Percentiles rank a stretch among this genome's conserved stretches.
Conservation (phyloP, 768 basidiomycete species). For the Paxillus ammoniavirescens region DNA sequence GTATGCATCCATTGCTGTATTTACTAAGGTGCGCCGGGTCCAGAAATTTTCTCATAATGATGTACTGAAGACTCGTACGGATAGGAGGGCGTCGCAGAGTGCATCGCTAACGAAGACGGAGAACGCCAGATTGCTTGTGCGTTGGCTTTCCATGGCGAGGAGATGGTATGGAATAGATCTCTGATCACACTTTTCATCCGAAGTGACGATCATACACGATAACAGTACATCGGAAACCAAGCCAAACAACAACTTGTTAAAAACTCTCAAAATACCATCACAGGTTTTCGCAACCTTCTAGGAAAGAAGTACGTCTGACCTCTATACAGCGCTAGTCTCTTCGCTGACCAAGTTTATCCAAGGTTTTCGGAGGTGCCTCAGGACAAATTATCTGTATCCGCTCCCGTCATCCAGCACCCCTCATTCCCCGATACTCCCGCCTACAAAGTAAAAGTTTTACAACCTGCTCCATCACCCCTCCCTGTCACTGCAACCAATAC, state of each 20-base stretch:
- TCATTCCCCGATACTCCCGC: slow-evolving; percentile 69
- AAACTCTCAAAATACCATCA: slow-evolving; percentile 91
- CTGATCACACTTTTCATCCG: neutral
- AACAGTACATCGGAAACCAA: slow-evolving; percentile 92
- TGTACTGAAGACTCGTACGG: neutral
- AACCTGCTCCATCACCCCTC: slow-evolving; percentile 71
- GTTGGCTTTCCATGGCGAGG: slow-evolving; percentile 86
- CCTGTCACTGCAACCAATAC: slow-evolving; percentile 55
- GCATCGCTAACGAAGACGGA: slow-evolving; percentile 98
- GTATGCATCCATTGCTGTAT: slow-evolving; percentile 92
- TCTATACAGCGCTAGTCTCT: no score
- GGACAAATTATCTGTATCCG: slow-evolving; percentile 50
- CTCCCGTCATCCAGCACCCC: slow-evolving; percentile 77
- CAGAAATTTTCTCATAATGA: neutral
- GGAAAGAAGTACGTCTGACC: slow-evolving; percentile 75
- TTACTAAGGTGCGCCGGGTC: slow-evolving; percentile 71
- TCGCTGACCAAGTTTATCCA: neutral
- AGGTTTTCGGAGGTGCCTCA: slow-evolving; percentile 78
- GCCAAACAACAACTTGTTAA: slow-evolving; percentile 94
- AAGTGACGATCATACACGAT: slow-evolving; percentile 10
- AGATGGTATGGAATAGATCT: slow-evolving; percentile 61
- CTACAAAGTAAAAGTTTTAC: slow-evolving; percentile 80
- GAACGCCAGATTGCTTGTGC: slow-evolving; percentile 97
- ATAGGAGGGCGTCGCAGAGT: slow-evolving; percentile 88
- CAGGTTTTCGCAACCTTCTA: slow-evolving; percentile 90